These are phyloP conservation scores for Cicer chorassanicum DNA, from an alignment of 306 rosid species.

Conservation along the genomic window DNA sequence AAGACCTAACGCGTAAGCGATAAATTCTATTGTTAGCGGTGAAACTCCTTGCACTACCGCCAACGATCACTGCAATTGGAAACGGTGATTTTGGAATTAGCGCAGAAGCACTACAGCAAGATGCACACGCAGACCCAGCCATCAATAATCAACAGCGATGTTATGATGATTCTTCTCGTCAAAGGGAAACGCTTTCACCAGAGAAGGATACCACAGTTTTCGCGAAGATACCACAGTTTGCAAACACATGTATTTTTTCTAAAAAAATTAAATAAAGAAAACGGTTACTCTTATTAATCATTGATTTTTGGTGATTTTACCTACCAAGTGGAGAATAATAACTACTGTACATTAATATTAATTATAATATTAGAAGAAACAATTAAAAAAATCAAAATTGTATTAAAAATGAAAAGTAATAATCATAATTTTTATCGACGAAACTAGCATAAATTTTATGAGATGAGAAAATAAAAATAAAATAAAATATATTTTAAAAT, in stretches of 20 bases:
- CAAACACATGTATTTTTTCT: neutral
- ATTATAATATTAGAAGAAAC: too few species aligned
- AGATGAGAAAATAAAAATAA: too few species aligned
- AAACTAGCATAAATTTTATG: too few species aligned
- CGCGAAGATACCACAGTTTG: neutral
- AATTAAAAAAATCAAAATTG: too few species aligned
- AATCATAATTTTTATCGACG: too few species aligned
- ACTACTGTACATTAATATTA: too few species aligned
- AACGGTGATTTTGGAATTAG: conserved; percentile 38
- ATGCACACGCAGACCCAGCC: conserved; percentile 50
- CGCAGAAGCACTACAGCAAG: conserved; percentile 44
- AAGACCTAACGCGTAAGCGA: conserved; percentile 69
- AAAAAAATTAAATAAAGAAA: too few species aligned
- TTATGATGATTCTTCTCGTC: neutral
- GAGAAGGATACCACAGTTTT: neutral
- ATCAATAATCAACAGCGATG: conserved; percentile 31
- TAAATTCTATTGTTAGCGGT: conserved; percentile 40
- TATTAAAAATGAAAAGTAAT: too few species aligned
- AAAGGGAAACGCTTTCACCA: neutral
- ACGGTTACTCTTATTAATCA: too few species aligned
- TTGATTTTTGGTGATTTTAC: too few species aligned
- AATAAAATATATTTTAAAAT: too few species aligned
- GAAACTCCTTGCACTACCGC: conserved; percentile 42
- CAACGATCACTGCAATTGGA: neutral
- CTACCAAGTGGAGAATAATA: too few species aligned